phyloP scores from a whole-genome alignment of 805 yeast species.

The Starmerella floricola region DNA sequence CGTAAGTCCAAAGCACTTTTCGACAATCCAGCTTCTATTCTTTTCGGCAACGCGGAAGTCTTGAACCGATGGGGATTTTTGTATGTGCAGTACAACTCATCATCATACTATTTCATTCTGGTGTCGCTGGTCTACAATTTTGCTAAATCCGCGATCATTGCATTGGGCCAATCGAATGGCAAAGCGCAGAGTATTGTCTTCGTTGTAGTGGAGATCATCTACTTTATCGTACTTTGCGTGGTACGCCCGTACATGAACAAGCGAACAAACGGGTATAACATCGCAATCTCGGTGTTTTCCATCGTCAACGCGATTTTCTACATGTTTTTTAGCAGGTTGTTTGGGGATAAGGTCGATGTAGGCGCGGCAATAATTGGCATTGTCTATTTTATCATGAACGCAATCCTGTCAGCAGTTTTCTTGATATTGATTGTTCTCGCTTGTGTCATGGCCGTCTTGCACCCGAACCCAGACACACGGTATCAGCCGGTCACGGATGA shows the following conservation, averaged over 20 bases:
- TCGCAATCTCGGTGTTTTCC: slow-evolving; percentile 67
- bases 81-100: slow-evolving; percentile 84
- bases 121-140: slow-evolving; percentile 55
- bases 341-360: slow-evolving; percentile 60
- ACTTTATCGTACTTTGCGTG: slow-evolving; percentile 53
- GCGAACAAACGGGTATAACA: slow-evolving; percentile 87
- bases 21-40: slow-evolving; percentile 83
- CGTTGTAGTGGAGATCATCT: slow-evolving; percentile 62
- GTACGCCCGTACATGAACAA: slow-evolving; percentile 87
- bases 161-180: slow-evolving; percentile 70
- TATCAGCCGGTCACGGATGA: slow-evolving; percentile 96
- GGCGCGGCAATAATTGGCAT: slow-evolving; percentile 91
- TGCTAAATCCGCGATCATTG: slow-evolving; percentile 70
- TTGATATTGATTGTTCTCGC: slow-evolving; percentile 78
- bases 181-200: slow-evolving; percentile 68
- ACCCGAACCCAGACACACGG: slow-evolving; percentile 87
- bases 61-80: slow-evolving; percentile 84
- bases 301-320: slow-evolving; percentile 76
- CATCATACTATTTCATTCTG: slow-evolving; percentile 68
- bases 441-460: slow-evolving; percentile 68
- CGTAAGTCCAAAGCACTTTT: slow-evolving; percentile 55
- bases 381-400: slow-evolving; percentile 79
- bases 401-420: slow-evolving; percentile 70
- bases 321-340: slow-evolving; percentile 74
- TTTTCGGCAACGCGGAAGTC: slow-evolving; percentile 71